These are phyloP conservation scores for Trifolium pratense DNA, from an alignment of 306 rosid genomes.

Conservation along the genomic window DNA sequence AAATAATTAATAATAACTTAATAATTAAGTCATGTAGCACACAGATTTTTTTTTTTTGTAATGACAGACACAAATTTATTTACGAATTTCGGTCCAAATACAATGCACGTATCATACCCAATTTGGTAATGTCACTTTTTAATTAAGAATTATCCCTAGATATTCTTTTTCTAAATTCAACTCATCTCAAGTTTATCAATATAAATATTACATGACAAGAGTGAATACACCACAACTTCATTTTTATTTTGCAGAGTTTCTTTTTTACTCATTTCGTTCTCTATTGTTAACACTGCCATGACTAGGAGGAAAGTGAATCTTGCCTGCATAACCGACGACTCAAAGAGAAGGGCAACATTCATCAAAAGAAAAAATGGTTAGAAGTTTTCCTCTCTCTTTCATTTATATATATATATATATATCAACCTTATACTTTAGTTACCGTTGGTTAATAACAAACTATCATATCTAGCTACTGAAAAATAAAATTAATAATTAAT, in stretches of 20 bases:
- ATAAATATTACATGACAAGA: background rate
- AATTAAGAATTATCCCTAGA: background rate
- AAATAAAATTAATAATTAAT: too few species aligned
- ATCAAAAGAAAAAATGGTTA: slow-evolving; percentile 35
- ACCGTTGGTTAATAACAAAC: too few species aligned
- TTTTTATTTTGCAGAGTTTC: background rate
- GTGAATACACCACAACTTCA: background rate
- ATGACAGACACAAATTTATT: too few species aligned
- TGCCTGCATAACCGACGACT: slow-evolving; percentile 29
- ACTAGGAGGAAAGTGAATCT: slow-evolving; percentile 36
- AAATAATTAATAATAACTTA: too few species aligned
- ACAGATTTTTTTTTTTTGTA: too few species aligned
- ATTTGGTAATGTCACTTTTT: too few species aligned
- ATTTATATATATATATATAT: background rate
- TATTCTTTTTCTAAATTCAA: background rate
- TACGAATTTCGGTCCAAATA: too few species aligned
- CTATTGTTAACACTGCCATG: slow-evolving; percentile 30
- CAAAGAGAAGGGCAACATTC: slow-evolving; percentile 37
- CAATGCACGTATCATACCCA: too few species aligned
- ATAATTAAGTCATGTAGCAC: too few species aligned
- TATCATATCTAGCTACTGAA: too few species aligned
- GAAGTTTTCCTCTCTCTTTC: background rate
- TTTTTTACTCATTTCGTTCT: background rate
- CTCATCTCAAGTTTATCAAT: background rate
- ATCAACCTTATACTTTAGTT: background rate